Conservation (phyloP, 1,139 yeast species). For the Torulaspora pretoriensis region DNA sequence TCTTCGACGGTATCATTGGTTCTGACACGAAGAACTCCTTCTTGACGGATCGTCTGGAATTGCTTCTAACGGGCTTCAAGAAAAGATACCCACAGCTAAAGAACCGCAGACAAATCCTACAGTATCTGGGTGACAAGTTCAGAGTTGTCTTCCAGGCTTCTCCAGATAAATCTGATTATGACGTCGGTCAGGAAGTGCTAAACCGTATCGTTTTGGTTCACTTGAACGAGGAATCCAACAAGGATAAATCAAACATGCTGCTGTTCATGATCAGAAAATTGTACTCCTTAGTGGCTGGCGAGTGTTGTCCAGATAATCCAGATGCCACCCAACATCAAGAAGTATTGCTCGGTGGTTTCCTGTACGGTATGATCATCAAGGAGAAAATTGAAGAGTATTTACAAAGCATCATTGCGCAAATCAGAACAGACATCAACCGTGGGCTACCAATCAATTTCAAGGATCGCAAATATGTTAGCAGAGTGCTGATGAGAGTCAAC, state of each 20-base stretch:
- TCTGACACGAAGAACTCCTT: slow-evolving; percentile 82
- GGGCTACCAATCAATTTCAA: slow-evolving; percentile 78
- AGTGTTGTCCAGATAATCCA: slow-evolving; percentile 95
- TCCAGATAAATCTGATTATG: slow-evolving; percentile 81
- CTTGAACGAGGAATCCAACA: slow-evolving; percentile 49
- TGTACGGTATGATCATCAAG: slow-evolving; percentile 93
- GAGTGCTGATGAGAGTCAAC: slow-evolving; percentile 75
- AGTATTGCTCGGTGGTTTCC: slow-evolving; percentile 89
- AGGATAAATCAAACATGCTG: slow-evolving; percentile 79
- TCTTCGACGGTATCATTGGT: slow-evolving; percentile 94
- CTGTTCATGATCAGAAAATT: slow-evolving; percentile 93
- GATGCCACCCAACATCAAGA: slow-evolving; percentile 99
- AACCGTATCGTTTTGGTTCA: slow-evolving; percentile 86
- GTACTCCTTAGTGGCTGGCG: slow-evolving; percentile 93
- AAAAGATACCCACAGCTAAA: slow-evolving; percentile 58
- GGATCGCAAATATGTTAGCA: slow-evolving; percentile 75
- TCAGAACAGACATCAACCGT: slow-evolving; percentile 76
- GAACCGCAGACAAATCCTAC: slow-evolving; percentile 82
- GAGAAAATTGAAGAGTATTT: slow-evolving; percentile 94
- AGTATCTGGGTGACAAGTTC: slow-evolving; percentile 92
- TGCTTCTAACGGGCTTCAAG: slow-evolving; percentile 83
- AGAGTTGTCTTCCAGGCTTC: slow-evolving; percentile 89
- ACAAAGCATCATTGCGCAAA: slow-evolving; percentile 64
- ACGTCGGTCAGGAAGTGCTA: slow-evolving; percentile 84
- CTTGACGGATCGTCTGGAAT: slow-evolving; percentile 95